phyloP scores from a whole-genome alignment of 2,329 filamentous ascomycete species.

The Talaromyces sp. region DNA sequence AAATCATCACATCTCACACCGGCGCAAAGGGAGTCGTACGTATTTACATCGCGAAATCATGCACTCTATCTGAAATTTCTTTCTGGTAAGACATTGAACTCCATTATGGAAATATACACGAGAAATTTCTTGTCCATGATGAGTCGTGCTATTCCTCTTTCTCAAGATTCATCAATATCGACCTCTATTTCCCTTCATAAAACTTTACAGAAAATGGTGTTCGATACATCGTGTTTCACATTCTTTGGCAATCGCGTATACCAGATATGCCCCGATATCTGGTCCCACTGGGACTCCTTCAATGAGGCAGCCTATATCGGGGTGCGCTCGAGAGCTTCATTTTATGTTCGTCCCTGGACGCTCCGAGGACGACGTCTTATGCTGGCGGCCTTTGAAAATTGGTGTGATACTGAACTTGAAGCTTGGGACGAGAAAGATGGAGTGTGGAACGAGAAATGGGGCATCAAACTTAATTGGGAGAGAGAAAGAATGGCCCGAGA shows the following conservation, averaged over 20 bases:
- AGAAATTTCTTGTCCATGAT: slow-evolving; percentile 4
- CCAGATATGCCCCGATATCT: slow-evolving; percentile 13
- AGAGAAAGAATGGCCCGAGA: slow-evolving; percentile 16
- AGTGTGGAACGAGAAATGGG: slow-evolving; percentile 18
- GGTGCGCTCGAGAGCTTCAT: slow-evolving; percentile 12
- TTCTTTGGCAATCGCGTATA: slow-evolving; percentile 17
- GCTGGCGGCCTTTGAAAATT: slow-evolving; percentile 13
- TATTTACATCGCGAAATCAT: slow-evolving; percentile 14
- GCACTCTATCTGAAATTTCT: slow-evolving; percentile 14
- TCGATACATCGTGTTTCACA: slow-evolving; percentile 13
- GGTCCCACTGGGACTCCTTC: slow-evolving; percentile 4
- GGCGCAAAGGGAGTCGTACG: slow-evolving; percentile 10
- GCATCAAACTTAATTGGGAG: slow-evolving; percentile 17
- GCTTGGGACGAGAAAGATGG: slow-evolving; percentile 10
- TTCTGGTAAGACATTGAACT: not conserved
- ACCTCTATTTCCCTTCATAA: slow-evolving; percentile 8
- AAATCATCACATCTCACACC: not conserved
- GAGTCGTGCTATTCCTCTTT: not conserved
- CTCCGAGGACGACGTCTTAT: slow-evolving; percentile 2
- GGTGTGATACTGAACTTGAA: slow-evolving; percentile 15
- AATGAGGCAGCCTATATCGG: slow-evolving; percentile 18
- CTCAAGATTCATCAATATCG: not conserved
- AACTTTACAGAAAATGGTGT: slow-evolving; percentile 14
- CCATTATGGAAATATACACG: slow-evolving; percentile 14
- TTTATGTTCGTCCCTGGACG: slow-evolving; percentile 9